phyloP scores from a whole-genome alignment of 202 grass and related monocot species.

The Brachypodium distachyon region DNA sequence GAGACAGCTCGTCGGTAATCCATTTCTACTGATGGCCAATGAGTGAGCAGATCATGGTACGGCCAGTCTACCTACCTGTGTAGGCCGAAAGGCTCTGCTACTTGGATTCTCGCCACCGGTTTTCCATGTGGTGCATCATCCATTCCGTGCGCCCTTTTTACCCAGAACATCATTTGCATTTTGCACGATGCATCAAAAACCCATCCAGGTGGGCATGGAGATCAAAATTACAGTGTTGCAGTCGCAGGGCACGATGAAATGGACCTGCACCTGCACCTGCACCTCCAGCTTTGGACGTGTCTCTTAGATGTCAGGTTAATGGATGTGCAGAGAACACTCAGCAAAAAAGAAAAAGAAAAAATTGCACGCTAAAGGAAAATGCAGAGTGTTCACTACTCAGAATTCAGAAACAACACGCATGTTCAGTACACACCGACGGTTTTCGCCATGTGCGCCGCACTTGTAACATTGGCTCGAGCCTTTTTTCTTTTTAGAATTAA shows the following conservation, averaged over 20 bases:
- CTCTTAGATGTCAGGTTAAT: not conserved
- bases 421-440: too few species aligned
- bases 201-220: not conserved
- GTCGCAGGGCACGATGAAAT: not conserved
- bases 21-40: not conserved
- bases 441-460: too few species aligned
- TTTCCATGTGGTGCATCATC: not conserved
- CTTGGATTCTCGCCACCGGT: not conserved
- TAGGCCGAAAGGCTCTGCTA: not conserved
- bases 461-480: too few species aligned
- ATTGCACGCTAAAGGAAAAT: too few species aligned
- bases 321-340: too few species aligned
- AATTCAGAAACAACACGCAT: too few species aligned
- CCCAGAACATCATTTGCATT: not conserved
- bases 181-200: too few species aligned
- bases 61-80: not conserved
- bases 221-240: not conserved
- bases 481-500: too few species aligned
- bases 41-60: not conserved
- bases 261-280: too few species aligned
- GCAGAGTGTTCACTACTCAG: not conserved
- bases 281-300: too few species aligned
- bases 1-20: not conserved
- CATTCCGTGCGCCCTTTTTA: not conserved
- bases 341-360: too few species aligned